A percentile compares a stretch with the other conserved stretches of the same genome.
phyloP scores from a whole-genome alignment of 2,329 filamentous ascomycete genomes.

The Kalaharituber pfeilii region DNA sequence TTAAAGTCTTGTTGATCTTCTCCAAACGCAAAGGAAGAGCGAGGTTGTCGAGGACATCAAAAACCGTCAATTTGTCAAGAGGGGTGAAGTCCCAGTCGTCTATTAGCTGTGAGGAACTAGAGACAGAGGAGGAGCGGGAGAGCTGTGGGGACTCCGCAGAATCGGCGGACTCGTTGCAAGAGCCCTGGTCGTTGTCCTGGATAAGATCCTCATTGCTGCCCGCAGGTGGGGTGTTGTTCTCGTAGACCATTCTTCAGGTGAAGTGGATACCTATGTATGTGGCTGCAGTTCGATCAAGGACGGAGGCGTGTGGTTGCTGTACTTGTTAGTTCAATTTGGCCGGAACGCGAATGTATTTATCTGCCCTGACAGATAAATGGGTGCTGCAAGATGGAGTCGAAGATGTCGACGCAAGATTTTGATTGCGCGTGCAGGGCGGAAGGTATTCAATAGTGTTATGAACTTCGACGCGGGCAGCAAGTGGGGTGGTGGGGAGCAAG shows the following conservation, averaged over 20 bases:
- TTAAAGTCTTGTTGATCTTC: slow-evolving; percentile 70
- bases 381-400: too few species aligned
- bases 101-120: background rate
- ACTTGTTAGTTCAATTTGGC: too few species aligned
- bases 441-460: too few species aligned
- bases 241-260: background rate
- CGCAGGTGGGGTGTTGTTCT: background rate
- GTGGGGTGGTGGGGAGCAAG: too few species aligned
- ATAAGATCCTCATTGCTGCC: background rate
- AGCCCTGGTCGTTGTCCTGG: background rate
- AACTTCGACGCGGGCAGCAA: too few species aligned
- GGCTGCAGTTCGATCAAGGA: too few species aligned
- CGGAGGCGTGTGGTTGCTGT: too few species aligned
- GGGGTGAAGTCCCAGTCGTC: slow-evolving; percentile 36
- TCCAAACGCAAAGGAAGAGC: slow-evolving; percentile 79
- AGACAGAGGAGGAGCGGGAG: background rate
- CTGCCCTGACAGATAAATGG: too few species aligned
- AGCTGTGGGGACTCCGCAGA: background rate
- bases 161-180: background rate
- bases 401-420: too few species aligned
- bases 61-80: slow-evolving; percentile 72
- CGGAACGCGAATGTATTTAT: too few species aligned
- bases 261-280: too few species aligned
- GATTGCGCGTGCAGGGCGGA: too few species aligned
- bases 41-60: slow-evolving; percentile 87